A percentile compares a stretch with the other conserved stretches of the same genome.
phyloP scores from a whole-genome alignment of 371 early-diverging fungal genomes.

The Funneliformis caledonium region DNA sequence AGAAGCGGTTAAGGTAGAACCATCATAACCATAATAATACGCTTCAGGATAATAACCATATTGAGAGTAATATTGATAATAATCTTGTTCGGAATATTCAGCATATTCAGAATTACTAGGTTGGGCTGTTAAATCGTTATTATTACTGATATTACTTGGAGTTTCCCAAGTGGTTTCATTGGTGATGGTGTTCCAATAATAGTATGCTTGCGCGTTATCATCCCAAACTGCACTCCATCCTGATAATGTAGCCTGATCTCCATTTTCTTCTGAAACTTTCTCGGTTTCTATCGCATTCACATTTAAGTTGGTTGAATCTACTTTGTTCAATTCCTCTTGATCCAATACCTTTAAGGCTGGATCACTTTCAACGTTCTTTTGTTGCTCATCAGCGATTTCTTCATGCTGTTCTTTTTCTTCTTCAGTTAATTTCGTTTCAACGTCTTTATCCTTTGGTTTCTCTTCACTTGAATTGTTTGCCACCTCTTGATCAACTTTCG shows the following conservation, averaged over 20 bases:
- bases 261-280: neutral
- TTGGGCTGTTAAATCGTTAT: neutral
- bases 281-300: neutral
- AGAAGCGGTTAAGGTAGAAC: neutral
- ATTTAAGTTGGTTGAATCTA: neutral
- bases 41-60: constrained; percentile 35
- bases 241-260: neutral
- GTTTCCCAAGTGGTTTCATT: constrained; percentile 62
- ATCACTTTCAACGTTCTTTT: neutral
- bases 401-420: neutral
- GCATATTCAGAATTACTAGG: neutral
- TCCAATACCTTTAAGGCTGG: neutral
- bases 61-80: constrained; percentile 35
- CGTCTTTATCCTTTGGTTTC: neutral
- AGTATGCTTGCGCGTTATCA: constrained; percentile 55
- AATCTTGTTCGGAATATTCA: neutral
- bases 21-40: constrained; percentile 29
- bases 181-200: constrained; percentile 67
- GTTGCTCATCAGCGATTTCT: neutral
- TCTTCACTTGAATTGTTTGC: neutral
- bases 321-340: neutral
- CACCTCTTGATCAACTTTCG: neutral
- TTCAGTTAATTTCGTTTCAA: neutral
- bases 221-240: constrained; percentile 64
- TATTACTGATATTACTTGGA: constrained; percentile 5